These are phyloP conservation scores for Massospora cicadina DNA, from an alignment of 371 early-diverging fungal species.

Conservation along the genomic window DNA sequence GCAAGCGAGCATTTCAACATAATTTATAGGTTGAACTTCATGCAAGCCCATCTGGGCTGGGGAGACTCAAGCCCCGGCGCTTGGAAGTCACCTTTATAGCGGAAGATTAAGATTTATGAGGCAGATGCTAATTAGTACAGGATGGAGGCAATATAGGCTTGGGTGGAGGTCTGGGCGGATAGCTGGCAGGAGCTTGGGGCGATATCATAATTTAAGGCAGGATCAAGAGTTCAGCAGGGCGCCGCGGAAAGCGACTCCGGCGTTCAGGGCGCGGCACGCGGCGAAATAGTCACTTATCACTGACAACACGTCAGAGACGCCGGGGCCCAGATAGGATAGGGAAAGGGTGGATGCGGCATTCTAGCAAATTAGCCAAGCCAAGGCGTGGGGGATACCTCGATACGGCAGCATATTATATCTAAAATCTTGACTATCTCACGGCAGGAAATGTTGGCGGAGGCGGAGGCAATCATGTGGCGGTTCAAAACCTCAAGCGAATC, in stretches of 20 bases:
- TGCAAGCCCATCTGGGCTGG: too few relatives aligned
- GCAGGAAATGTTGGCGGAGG: background rate
- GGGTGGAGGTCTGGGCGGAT: too few relatives aligned
- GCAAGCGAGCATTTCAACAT: too few relatives aligned
- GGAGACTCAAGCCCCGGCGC: too few relatives aligned
- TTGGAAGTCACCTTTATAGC: too few relatives aligned
- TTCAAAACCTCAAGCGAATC: background rate
- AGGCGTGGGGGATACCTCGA: background rate
- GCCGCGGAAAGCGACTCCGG: background rate
- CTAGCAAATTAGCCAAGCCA: background rate
- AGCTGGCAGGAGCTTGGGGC: too few relatives aligned
- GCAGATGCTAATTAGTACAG: too few relatives aligned
- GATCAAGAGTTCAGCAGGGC: background rate
- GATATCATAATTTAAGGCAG: too few relatives aligned
- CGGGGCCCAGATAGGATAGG: background rate
- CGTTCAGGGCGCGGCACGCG: background rate
- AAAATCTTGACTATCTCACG: slow-evolving; percentile 5
- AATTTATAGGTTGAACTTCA: too few relatives aligned
- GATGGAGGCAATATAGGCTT: too few relatives aligned
- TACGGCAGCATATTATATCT: slow-evolving; percentile 1
- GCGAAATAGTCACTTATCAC: background rate
- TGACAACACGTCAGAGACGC: background rate
- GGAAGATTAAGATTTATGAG: too few relatives aligned
- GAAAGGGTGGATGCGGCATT: background rate
- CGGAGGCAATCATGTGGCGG: background rate